phyloP scores from a whole-genome alignment of 1,284 basidiomycete genomes.

The Sanghuangporus baumii region DNA sequence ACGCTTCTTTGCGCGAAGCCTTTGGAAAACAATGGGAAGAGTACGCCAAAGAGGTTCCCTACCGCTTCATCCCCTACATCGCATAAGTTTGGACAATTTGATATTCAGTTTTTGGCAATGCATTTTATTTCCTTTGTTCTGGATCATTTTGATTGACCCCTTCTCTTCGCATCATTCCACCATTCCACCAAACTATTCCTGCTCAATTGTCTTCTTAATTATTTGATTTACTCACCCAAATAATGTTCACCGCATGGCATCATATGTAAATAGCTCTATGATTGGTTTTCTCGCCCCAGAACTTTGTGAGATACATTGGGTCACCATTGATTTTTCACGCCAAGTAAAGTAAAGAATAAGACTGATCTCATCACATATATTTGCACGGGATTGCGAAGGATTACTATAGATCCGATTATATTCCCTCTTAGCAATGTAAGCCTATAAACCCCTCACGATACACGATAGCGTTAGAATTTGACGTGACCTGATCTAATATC shows the following conservation, averaged over 20 bases:
- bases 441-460: no score
- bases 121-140: not conserved
- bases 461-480: no score
- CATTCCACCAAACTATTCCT: no score
- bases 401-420: no score
- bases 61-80: conserved; percentile 17
- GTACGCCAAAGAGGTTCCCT: conserved; percentile 17
- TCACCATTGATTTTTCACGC: no score
- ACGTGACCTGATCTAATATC: no score
- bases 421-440: no score
- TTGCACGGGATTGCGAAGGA: no score
- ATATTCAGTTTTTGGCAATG: not conserved
- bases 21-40: conserved; percentile 20
- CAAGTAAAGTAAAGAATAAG: no score
- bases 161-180: not conserved
- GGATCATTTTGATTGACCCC: not conserved
- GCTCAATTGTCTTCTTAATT: not conserved
- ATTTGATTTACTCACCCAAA: not conserved
- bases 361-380: no score
- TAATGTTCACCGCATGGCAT: not conserved
- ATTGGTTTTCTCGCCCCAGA: no score
- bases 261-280: not conserved
- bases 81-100: not conserved
- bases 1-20: conserved; percentile 15
- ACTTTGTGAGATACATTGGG: no score